Evolutionary conservation across 768 basidiomycete genomes (phyloP).

Genomic region (Collybia nuda): DNA sequence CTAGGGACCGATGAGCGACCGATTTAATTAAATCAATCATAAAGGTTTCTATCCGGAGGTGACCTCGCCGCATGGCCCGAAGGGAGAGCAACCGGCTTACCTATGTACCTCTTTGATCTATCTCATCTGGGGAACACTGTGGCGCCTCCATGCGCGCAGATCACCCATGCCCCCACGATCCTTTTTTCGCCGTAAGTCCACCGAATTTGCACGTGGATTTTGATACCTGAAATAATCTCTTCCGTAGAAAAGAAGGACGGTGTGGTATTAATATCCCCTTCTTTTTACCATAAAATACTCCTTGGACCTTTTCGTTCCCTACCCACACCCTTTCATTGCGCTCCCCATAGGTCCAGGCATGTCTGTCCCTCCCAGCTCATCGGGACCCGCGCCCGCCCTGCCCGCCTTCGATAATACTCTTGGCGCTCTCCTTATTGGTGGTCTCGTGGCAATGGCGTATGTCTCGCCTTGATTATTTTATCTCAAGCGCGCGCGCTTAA

Average conservation of each 20-base stretch:
- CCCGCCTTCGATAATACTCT: slow-evolving; percentile 45
- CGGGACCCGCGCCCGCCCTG: not conserved
- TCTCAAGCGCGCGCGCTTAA: not conserved
- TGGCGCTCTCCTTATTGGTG: slow-evolving; percentile 55
- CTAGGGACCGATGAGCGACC: no score
- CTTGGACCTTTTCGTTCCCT: not conserved
- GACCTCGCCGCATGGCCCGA: no score
- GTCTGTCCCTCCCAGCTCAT: slow-evolving; percentile 10
- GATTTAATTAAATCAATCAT: no score
- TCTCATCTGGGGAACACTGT: not conserved
- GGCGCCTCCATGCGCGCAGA: slow-evolving; percentile 1
- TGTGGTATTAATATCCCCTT: no score
- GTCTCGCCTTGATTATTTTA: slow-evolving; percentile 13
- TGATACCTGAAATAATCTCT: not conserved
- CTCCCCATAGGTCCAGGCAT: slow-evolving; percentile 2
- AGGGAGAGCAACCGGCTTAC: no score
- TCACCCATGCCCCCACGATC: not conserved
- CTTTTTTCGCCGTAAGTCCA: not conserved
- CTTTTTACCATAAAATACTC: not conserved
- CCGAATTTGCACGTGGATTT: slow-evolving; percentile 1
- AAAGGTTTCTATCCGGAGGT: no score
- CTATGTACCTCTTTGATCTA: not conserved
- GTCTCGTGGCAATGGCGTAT: slow-evolving; percentile 52
- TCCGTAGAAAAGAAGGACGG: not conserved
- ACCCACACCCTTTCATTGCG: not conserved